Conservation (phyloP, 2,329 filamentous ascomycete genomes). For the Ceratocystis destructans region DNA sequence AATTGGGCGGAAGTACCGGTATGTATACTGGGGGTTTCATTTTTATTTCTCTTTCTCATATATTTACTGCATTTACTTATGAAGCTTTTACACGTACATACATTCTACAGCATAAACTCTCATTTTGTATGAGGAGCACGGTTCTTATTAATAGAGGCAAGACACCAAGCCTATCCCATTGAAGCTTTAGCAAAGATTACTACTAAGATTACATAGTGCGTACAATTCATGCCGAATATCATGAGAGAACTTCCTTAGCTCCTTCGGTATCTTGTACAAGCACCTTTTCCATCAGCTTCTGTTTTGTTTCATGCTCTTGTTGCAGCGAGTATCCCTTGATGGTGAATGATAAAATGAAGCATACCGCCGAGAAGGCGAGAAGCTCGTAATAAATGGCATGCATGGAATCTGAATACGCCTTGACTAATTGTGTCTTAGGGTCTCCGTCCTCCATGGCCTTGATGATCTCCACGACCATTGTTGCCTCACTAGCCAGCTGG, state of each 20-base stretch:
- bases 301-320: constrained; percentile 25
- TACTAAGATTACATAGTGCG: constrained; percentile 35
- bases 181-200: neutral
- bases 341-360: constrained; percentile 25
- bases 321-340: constrained; percentile 25
- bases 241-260: neutral
- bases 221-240: constrained; percentile 36
- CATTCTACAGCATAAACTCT: too few relatives aligned
- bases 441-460: constrained; percentile 33
- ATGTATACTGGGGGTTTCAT: neutral
- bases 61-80: constrained; percentile 6
- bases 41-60: neutral
- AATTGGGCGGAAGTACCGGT: neutral
- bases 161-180: neutral
- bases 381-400: constrained; percentile 27
- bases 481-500: constrained; percentile 43
- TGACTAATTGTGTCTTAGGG: constrained; percentile 23
- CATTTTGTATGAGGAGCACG: neutral
- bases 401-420: constrained; percentile 27
- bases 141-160: neutral
- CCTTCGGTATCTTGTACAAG: neutral
- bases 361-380: constrained; percentile 24
- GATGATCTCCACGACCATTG: constrained; percentile 45
- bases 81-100: constrained; percentile 30
- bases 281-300: constrained; percentile 13